Percentiles rank a stretch among this genome's conserved stretches.
phyloP scores from a whole-genome alignment of 768 basidiomycete genomes.

The Lactarius indigo region DNA sequence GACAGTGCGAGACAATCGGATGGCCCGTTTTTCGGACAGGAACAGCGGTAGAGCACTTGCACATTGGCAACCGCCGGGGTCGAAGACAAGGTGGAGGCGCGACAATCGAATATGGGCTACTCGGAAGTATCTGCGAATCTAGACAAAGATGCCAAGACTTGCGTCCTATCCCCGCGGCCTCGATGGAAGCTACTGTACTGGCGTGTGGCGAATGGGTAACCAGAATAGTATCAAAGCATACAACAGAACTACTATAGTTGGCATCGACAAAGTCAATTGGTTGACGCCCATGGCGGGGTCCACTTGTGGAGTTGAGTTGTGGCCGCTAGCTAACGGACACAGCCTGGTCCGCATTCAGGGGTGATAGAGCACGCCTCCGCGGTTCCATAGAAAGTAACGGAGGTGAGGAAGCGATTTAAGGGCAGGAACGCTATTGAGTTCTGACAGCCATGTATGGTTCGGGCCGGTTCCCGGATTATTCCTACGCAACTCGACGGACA shows the following conservation, averaged over 20 bases:
- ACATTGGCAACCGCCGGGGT: background rate
- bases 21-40: background rate
- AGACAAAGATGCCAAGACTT: background rate
- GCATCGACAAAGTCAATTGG: slow-evolving; percentile 8
- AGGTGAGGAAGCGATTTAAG: background rate
- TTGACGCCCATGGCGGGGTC: background rate
- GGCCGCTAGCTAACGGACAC: slow-evolving; percentile 1
- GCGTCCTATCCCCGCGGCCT: slow-evolving; percentile 10
- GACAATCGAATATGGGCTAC: background rate
- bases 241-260: background rate
- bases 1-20: background rate
- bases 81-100: background rate
- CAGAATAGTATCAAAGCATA: background rate
- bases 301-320: slow-evolving; percentile 10
- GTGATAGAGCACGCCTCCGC: background rate
- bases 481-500: background rate
- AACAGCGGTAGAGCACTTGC: background rate
- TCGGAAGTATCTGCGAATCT: background rate
- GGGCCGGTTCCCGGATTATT: slow-evolving; percentile 6
- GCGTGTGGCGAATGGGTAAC: background rate
- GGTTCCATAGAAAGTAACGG: slow-evolving; percentile 9
- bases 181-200: background rate
- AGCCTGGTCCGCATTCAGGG: background rate
- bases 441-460: background rate
- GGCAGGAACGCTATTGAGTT: background rate